Evolutionary conservation across 2,329 filamentous ascomycete genomes (phyloP).

Genomic region (Bipolaris gigantea): DNA sequence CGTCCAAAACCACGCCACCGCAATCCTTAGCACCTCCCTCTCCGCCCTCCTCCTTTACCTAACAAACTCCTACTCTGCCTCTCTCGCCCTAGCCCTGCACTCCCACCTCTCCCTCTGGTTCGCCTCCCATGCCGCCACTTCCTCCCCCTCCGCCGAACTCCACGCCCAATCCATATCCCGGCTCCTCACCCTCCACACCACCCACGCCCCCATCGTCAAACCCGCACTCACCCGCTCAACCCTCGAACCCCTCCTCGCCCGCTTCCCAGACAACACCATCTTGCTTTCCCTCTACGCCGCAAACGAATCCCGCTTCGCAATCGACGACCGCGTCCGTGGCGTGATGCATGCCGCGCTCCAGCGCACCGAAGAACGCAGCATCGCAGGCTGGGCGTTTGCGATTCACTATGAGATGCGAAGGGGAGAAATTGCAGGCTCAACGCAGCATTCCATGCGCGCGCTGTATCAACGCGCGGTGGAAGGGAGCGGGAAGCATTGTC

Average conservation of each 20-base stretch:
- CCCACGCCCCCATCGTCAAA: constrained; percentile 65
- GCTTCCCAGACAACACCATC: constrained; percentile 75
- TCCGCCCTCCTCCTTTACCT: constrained; percentile 70
- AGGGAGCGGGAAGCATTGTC: constrained; percentile 33
- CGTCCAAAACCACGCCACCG: constrained; percentile 43
- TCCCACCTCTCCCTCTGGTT: constrained; percentile 27
- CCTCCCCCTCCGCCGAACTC: constrained; percentile 57
- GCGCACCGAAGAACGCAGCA: constrained; percentile 33
- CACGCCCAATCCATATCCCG: constrained; percentile 69
- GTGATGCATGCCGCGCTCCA: constrained; percentile 54
- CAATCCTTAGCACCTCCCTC: constrained; percentile 62
- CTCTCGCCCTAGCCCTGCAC: constrained; percentile 46
- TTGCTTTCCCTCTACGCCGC: constrained; percentile 74
- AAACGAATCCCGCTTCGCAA: constrained; percentile 70
- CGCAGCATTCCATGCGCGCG: constrained; percentile 56
- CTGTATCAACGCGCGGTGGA: constrained; percentile 58
- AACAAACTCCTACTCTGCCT: constrained; percentile 43
- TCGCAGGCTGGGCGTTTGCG: constrained; percentile 58
- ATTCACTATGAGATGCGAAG: constrained; percentile 59
- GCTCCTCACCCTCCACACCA: constrained; percentile 68
- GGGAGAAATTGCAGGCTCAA: constrained; percentile 47
- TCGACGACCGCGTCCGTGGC: constrained; percentile 76
- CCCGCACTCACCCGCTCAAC: constrained; percentile 66
- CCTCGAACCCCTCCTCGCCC: constrained; percentile 61
- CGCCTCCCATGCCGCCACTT: constrained; percentile 21